Evolutionary conservation across 768 basidiomycete genomes (phyloP).

Genomic region (Xerocomus spinulosus): DNA sequence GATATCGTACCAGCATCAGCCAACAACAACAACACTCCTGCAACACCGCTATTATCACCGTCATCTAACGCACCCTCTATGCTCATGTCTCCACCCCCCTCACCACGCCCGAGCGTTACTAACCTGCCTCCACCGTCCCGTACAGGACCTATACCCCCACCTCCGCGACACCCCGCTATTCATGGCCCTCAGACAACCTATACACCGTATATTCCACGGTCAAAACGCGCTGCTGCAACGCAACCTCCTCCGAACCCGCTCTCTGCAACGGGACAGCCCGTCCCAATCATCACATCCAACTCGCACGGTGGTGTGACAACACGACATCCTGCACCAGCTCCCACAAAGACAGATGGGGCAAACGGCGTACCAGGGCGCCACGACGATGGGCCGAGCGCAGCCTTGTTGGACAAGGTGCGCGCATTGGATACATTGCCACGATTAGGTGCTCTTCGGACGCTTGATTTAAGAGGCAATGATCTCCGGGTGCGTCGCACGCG

Average conservation of each 20-base stretch:
- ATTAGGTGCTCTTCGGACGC: constrained; percentile 77
- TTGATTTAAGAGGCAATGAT: constrained; percentile 93
- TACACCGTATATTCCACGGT: constrained; percentile 75
- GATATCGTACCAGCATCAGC: constrained; percentile 51
- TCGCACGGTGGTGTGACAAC: constrained; percentile 51
- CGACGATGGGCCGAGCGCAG: constrained; percentile 59
- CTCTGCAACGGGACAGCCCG: constrained; percentile 40
- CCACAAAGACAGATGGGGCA: neutral
- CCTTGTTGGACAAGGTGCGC: constrained; percentile 81
- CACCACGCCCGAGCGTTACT: constrained; percentile 30
- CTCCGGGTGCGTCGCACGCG: constrained; percentile 59
- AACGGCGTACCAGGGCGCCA: constrained; percentile 5
- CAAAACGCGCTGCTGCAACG: constrained; percentile 38
- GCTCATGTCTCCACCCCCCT: constrained; percentile 31
- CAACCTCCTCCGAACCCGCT: constrained; percentile 35
- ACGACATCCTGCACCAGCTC: constrained; percentile 31
- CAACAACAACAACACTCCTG: neutral
- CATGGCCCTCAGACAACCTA: constrained; percentile 64
- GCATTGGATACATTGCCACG: constrained; percentile 86
- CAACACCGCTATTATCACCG: constrained; percentile 4
- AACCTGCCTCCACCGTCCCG: constrained; percentile 22
- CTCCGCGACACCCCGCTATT: constrained; percentile 46
- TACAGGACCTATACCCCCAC: constrained; percentile 41
- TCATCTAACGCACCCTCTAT: constrained; percentile 11
- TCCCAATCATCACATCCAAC: constrained; percentile 69